Percentiles rank a stretch among this genome's conserved stretches.
phyloP scores from a whole-genome alignment of 2,329 filamentous ascomycete genomes.

The Hypoxylon sp. region DNA sequence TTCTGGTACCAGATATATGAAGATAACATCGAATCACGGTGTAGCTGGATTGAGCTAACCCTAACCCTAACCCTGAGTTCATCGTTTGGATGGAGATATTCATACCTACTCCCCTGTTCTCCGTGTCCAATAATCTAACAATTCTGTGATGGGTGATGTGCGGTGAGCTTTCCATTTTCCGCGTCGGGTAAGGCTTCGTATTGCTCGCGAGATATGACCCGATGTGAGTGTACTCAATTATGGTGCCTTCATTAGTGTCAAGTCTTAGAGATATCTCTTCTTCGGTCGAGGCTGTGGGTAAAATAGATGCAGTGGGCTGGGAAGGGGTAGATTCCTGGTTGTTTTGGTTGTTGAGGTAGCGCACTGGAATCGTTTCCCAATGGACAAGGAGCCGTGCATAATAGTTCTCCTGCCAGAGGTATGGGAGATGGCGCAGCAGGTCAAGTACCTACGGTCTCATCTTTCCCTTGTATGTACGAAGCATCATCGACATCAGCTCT shows the following conservation, averaged over 20 bases:
- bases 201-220: constrained; percentile 10
- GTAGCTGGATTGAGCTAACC: background rate
- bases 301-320: constrained; percentile 24
- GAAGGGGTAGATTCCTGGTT: constrained; percentile 9
- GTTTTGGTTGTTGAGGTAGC: constrained; percentile 1
- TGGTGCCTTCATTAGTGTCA: constrained; percentile 15
- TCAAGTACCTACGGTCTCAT: constrained; percentile 17
- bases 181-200: constrained; percentile 15
- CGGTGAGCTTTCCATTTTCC: constrained; percentile 22
- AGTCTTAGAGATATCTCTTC: constrained; percentile 25
- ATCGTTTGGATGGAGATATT: constrained; percentile 9
- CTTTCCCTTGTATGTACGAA: constrained; percentile 13
- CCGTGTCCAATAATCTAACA: constrained; percentile 11
- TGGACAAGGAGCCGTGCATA: constrained; percentile 9
- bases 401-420: background rate
- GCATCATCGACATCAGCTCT: background rate
- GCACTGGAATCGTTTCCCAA: constrained; percentile 25
- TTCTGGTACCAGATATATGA: background rate
- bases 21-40: background rate
- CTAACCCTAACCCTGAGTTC: background rate
- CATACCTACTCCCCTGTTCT: constrained; percentile 12
- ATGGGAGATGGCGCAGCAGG: constrained; percentile 29
- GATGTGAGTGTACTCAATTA: constrained; percentile 8
- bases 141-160: constrained; percentile 1
- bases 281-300: constrained; percentile 12